Evolutionary conservation across 805 yeast species (phyloP), one percentile per base, ranked within the genome.

Genomic region (Hanseniaspora vineae): DNA sequence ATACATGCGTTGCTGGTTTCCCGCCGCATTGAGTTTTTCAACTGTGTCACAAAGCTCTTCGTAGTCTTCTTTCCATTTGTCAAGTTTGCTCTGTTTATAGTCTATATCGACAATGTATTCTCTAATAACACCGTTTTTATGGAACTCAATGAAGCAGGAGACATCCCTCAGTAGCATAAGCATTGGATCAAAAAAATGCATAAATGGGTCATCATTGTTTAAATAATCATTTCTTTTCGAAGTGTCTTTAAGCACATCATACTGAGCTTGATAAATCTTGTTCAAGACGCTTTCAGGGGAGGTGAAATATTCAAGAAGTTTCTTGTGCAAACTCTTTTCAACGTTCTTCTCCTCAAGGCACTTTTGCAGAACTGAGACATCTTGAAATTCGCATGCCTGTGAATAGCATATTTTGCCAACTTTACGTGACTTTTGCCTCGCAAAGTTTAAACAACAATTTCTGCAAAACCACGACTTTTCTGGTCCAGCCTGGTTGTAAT

Each of bases 71-170:
- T 33, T n/a, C 37, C 37, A 33, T 33, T 33, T 33, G 15, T 13
- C 15, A 6, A 48, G 6, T 35, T 20, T 42, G 31, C 15, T 43
- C 2, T 75, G 71, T 56, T 78, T 78, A 44, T 75, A 66, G 54
- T 78, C 83, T 42, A 75, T 66, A 57, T 78, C 83, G 37, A 76
- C 71, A 13, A 78, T 61, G 8, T 49, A 54, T 3, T 53, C 56
- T 12, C 45, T 15, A 13, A 47, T 39, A 4, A 39, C 53, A 1
- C 42, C 42, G 3, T 20, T 37, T 2, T 47, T 45, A 3, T 20
- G 14, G 2, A 6, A 3, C 1, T 32, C 10, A 6, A 68, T 42
- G 49, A 66, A 67, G 8, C 66, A 55, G 1, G 72, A 60, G 2
- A 67, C 61, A 46, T 68, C 73, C 52, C 70, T 52, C 15, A 69